Evolutionary conservation across 1,284 basidiomycete species (phyloP), one percentile per base, ranked within the genome.

Genomic region (Ganoderma sinense): DNA sequence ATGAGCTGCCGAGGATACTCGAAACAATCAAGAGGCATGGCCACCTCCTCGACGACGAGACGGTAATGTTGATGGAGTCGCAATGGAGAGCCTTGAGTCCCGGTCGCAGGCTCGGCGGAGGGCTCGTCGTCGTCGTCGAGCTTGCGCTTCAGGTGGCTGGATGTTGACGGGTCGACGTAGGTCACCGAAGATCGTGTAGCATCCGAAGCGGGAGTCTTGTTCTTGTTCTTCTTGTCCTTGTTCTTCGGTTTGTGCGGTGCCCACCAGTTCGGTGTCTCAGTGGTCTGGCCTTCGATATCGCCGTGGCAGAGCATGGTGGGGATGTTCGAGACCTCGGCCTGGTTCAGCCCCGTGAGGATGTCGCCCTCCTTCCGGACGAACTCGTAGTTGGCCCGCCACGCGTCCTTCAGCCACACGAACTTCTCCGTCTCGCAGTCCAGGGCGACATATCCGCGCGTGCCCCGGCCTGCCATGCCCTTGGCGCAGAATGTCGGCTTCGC

Each of bases 381-480:
- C 16, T 31, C 20, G 62, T 63, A 33, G 29, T 43, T n/a, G n/a
- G 45, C 23, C 7, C 68, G 64, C 68, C 68, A 69, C 2, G 33
- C 33, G 60, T 69, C 68, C 64, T 69, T 69, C 11, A 69, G 51
- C 33, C 39, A 66, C 10, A 58, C 68, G n/a, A 69, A 65, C 56
- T n/a, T 20, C 20, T 20, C 36, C 36, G 56, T 36, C 20, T 2
- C 56, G 11, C 56, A 59, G 56, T 40, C 56, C 29, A 36, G 13
- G 23, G 65, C 69, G 62, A 70, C 58, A 13, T 67, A 70, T 10
- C 69, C 66, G 3, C 62, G 53, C 5, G 69, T 70, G 7, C 60
- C 65, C 3, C 65, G 60, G 4, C 68, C 68, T 0, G 61, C 61
- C 18, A 69, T 41, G 6, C 55, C 61, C 11, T 31, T 40, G 18